Evolutionary conservation across 2,329 filamentous ascomycete species (phyloP), one percentile per base, ranked within the genome.

Genomic region (Paraphaeosphaeria sporulosa): DNA sequence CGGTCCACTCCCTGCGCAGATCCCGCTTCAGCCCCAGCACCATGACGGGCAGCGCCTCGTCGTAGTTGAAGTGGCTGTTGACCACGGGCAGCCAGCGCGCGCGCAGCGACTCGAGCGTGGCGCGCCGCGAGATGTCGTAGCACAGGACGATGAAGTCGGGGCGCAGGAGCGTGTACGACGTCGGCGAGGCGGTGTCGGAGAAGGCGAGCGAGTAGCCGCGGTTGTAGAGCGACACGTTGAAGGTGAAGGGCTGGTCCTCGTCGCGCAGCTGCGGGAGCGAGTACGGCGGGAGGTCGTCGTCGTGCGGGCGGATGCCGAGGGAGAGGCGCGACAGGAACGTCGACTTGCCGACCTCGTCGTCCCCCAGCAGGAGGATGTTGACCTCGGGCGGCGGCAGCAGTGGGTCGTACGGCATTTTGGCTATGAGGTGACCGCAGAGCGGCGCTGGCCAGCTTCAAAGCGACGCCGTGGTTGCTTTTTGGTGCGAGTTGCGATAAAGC

Each of bases 11-110:
- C 34, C 71, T 74, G 44, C 86, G 75, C 36, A 87, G 66, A 70
- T 89, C 87, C 51, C 87, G 74, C 71, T 88, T 86, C 64, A 89
- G 66, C 0, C 87, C 87, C 4, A 89, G 67, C 42, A 89, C 77
- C 78, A 88, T 84, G 7, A 89, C 82, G 0, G 86, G 86, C 17
- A 87, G 77, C 3, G 78, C 69, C 60, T 83, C 81, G 47, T 83
- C 76, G 58, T 79, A 76, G 64, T 84, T 85, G 73, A 86, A 89
- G 64, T 86, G 82, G 19, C 67, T 73, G 47, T 84, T 82, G 15
- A 83, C 78, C 2, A 80, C 67, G 3, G 73, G 68, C 30, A 80
- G 77, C 82, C 82, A 84, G 13, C 67, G 69, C 10, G 64, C 75
- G 54, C 80, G 80, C 0, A 88, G 72, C 9, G 81, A 83, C 1